These are phyloP conservation scores for Thuja plicata DNA, from an alignment of 83 land plant genomes.

Conservation along the genomic window DNA sequence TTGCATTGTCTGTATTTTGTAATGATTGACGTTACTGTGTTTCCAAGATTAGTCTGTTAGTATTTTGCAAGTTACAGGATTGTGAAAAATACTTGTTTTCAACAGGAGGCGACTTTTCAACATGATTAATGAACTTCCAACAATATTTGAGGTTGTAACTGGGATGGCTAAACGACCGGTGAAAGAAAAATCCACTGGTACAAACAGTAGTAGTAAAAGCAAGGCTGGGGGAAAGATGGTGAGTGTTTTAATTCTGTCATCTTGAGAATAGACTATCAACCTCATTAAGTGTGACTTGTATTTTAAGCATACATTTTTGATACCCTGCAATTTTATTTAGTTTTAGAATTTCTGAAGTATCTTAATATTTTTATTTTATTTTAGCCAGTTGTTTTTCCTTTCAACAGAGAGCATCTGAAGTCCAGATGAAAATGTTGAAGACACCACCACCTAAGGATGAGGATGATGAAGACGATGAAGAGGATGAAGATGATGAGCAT, in stretches of 20 bases:
- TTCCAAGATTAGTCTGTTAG: background rate
- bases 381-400: background rate
- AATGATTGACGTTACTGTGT: background rate
- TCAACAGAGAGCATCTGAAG: conserved; percentile 31
- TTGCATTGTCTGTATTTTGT: background rate
- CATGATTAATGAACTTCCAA: conserved; percentile 55
- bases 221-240: conserved; percentile 21
- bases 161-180: conserved; percentile 24
- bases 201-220: conserved; percentile 22
- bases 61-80: background rate
- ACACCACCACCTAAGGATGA: conserved; percentile 29
- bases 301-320: conserved; percentile 1
- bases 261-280: background rate
- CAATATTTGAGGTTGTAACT: conserved; percentile 44
- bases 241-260: background rate
- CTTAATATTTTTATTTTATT: background rate
- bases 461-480: conserved; percentile 30
- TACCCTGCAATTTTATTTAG: background rate
- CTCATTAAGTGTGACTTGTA: background rate
- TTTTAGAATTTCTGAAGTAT: background rate
- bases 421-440: conserved; percentile 32
- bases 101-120: conserved; percentile 42
- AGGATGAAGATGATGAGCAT: conserved; percentile 53
- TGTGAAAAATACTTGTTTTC: background rate
- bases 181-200: conserved; percentile 24